Percentiles rank a stretch among this genome's conserved stretches.
Evolutionary conservation across 1,284 basidiomycete genomes (phyloP).

Genomic region (Mycena citricolor): DNA sequence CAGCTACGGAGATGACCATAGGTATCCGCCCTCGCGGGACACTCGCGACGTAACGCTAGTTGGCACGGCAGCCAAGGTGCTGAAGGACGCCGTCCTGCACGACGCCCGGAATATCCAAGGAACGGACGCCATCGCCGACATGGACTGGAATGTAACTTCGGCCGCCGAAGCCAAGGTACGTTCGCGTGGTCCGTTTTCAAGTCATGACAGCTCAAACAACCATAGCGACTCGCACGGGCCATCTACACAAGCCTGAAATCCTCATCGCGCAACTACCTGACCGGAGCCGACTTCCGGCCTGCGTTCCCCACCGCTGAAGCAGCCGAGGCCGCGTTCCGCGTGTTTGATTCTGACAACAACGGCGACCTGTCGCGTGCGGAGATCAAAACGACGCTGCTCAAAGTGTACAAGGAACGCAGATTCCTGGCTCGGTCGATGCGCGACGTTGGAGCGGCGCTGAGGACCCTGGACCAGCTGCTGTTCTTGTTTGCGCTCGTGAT

Average conservation of each 20-base stretch:
- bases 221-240: constrained; percentile 62
- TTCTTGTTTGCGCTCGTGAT: constrained; percentile 61
- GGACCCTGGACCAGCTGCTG: constrained; percentile 61
- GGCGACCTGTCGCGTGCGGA: constrained; percentile 78
- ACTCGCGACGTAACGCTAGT: constrained; percentile 33
- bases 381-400: constrained; percentile 70
- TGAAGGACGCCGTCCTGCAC: constrained; percentile 68
- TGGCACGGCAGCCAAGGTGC: constrained; percentile 55
- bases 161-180: constrained; percentile 64
- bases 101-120: constrained; percentile 72
- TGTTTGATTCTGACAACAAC: constrained; percentile 77
- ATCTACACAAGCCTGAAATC: constrained; percentile 67
- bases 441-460: constrained; percentile 65
- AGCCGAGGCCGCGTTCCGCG: constrained; percentile 67
- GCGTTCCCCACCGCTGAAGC: constrained; percentile 60
- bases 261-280: constrained; percentile 55
- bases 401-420: constrained; percentile 75
- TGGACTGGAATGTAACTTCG: constrained; percentile 55
- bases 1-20: constrained; percentile 24
- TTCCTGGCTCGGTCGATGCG: constrained; percentile 71
- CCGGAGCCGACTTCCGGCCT: constrained; percentile 68
- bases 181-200: constrained; percentile 14
- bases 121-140: constrained; percentile 39
- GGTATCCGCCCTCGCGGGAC: constrained; percentile 38
- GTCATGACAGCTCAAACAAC: background rate